Percentiles rank a stretch among this genome's conserved stretches.
Conservation (phyloP, 768 basidiomycete species). For the Mycena pura region DNA sequence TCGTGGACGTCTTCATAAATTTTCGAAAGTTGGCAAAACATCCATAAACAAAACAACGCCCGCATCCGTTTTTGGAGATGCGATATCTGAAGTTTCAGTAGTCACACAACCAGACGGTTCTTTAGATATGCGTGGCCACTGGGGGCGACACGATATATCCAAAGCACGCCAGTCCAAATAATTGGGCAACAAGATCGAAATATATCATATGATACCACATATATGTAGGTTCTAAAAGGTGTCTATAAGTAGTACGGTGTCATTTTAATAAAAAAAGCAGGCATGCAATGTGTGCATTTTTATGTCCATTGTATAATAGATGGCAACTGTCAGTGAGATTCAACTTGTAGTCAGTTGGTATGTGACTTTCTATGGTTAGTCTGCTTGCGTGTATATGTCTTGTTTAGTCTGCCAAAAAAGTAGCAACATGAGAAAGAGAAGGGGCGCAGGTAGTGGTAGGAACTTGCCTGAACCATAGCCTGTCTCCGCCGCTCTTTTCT, state of each 20-base stretch:
- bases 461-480: constrained; percentile 69
- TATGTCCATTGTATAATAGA: too few species aligned
- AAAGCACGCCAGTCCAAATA: too few species aligned
- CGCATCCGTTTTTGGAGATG: constrained; percentile 3
- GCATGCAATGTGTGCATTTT: too few species aligned
- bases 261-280: too few species aligned
- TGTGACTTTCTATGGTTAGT: neutral
- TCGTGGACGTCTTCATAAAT: constrained; percentile 45
- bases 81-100: neutral
- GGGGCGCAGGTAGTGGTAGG: too few species aligned
- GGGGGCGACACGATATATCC: too few species aligned
- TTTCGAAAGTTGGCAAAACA: neutral
- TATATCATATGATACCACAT: too few species aligned
- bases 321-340: neutral
- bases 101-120: too few species aligned
- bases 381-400: constrained; percentile 15
- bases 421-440: neutral
- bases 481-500: constrained; percentile 65
- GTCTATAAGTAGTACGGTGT: too few species aligned
- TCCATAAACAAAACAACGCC: constrained; percentile 13
- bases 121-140: too few species aligned
- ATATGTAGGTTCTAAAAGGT: too few species aligned
- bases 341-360: neutral
- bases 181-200: too few species aligned
- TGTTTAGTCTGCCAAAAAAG: constrained; percentile 18